Percentiles rank a stretch among this genome's conserved stretches.
These are phyloP conservation scores for Ophiostoma ulmi DNA, from an alignment of 2,329 filamentous ascomycete species.

Conservation along the genomic window DNA sequence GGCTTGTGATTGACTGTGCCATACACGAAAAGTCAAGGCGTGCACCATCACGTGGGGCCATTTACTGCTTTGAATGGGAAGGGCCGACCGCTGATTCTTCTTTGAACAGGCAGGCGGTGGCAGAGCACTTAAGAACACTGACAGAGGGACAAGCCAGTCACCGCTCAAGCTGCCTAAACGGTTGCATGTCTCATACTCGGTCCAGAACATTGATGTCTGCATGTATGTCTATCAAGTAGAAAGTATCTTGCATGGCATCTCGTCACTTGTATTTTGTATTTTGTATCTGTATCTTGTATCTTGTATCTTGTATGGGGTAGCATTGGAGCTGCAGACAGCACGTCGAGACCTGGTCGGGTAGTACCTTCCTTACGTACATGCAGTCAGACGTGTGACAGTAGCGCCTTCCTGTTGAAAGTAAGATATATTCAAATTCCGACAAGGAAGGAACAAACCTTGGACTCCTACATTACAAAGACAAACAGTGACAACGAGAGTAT, in stretches of 20 bases:
- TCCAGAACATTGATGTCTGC: not conserved
- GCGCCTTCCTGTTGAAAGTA: not conserved
- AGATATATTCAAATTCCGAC: not conserved
- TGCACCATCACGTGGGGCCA: constrained; percentile 9
- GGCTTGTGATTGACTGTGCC: constrained; percentile 1
- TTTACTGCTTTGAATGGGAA: not conserved
- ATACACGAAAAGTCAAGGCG: constrained; percentile 11
- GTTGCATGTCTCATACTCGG: constrained; percentile 1
- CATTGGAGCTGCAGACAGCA: not conserved
- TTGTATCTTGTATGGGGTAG: constrained; percentile 1
- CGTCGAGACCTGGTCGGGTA: not conserved
- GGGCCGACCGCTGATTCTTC: not conserved
- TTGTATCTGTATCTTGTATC: not conserved
- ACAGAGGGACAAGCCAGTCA: not conserved
- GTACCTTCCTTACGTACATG: not conserved
- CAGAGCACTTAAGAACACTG: not conserved
- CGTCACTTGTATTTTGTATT: not conserved
- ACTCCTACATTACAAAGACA: not conserved
- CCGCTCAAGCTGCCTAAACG: not conserved
- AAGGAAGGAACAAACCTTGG: not conserved
- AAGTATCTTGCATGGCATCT: not conserved
- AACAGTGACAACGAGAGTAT: too few species aligned
- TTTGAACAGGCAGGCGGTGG: not conserved
- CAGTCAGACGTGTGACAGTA: not conserved
- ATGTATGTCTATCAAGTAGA: not conserved